Evolutionary conservation across 2,329 filamentous ascomycete species (phyloP).

Genomic region (Fusarium brachygibbosum): DNA sequence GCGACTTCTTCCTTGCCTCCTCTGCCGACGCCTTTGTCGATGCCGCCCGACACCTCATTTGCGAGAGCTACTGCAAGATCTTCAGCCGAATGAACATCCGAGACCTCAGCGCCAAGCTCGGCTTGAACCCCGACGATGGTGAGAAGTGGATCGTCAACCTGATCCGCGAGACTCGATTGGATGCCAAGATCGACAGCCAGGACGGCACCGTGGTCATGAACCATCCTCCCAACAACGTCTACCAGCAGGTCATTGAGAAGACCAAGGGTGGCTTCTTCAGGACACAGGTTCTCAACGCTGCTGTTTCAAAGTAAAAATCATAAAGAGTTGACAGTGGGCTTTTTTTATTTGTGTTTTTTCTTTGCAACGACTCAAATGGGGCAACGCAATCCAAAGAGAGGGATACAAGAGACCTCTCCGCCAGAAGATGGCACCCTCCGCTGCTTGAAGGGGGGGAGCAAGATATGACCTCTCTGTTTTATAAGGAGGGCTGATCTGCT

Average conservation of each 20-base stretch:
- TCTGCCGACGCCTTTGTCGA: slow-evolving; percentile 92
- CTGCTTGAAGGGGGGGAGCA: slow-evolving; percentile 31
- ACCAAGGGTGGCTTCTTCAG: slow-evolving; percentile 99
- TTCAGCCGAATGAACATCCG: slow-evolving; percentile 98
- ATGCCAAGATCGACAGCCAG: slow-evolving; percentile 99
- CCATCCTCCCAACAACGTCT: slow-evolving; percentile 97
- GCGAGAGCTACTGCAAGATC: slow-evolving; percentile 99
- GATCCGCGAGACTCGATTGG: slow-evolving; percentile 95
- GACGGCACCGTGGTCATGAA: slow-evolving; percentile 99
- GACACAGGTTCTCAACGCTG: slow-evolving; percentile 90
- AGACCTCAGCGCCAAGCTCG: slow-evolving; percentile 92
- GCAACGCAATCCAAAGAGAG: slow-evolving; percentile 39
- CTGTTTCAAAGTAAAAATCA: slow-evolving; percentile 65
- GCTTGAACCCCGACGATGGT: slow-evolving; percentile 91
- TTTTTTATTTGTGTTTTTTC: slow-evolving; percentile 44
- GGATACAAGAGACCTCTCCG: slow-evolving; percentile 24
- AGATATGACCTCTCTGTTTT: slow-evolving; percentile 12
- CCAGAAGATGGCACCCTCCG: slow-evolving; percentile 39
- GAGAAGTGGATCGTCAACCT: slow-evolving; percentile 99
- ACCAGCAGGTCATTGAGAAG: slow-evolving; percentile 99
- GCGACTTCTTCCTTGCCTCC: slow-evolving; percentile 94
- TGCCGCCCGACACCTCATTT: slow-evolving; percentile 94
- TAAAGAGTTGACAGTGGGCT: slow-evolving; percentile 18
- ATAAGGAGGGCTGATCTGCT: slow-evolving; percentile 14
- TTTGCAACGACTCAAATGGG: slow-evolving; percentile 42